phyloP scores from a whole-genome alignment of 1,284 basidiomycete genomes.

The Apiotrichum mycotoxinovorans region DNA sequence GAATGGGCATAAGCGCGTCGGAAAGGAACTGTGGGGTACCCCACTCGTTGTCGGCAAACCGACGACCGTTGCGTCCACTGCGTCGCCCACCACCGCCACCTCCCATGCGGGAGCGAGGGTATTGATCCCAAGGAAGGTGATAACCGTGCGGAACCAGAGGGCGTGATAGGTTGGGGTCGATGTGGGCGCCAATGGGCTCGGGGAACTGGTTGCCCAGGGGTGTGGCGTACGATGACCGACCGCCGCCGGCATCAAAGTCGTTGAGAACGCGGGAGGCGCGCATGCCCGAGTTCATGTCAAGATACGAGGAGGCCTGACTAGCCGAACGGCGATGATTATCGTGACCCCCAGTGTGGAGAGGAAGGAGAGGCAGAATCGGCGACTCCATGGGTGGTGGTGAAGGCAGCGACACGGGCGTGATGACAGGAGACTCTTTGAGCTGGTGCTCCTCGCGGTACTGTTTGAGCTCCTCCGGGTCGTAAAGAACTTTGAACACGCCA shows the following conservation, averaged over 20 bases:
- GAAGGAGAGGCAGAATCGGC: not conserved
- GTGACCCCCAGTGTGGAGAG: not conserved
- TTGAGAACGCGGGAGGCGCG: not conserved
- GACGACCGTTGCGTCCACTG: too few relatives aligned
- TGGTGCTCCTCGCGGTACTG: slow-evolving; percentile 18
- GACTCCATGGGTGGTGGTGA: not conserved
- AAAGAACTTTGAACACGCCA: slow-evolving; percentile 28
- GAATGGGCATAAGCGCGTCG: too few relatives aligned
- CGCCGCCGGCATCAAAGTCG: not conserved
- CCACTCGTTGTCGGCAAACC: too few relatives aligned
- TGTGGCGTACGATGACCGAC: not conserved
- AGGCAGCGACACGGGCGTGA: not conserved
- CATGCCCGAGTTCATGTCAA: not conserved
- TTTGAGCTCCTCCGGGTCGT: slow-evolving; percentile 28
- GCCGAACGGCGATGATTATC: not conserved
- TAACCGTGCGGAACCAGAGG: not conserved
- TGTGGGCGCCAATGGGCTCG: not conserved
- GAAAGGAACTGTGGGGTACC: too few relatives aligned
- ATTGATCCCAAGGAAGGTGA: not conserved
- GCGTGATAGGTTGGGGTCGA: not conserved
- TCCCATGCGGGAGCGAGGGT: not conserved
- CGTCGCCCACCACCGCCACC: not conserved
- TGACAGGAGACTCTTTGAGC: not conserved
- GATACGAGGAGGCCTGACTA: not conserved
- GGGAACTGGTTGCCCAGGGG: not conserved